Evolutionary conservation across 176 grass and related monocot species (phyloP).

Genomic region (Pontederia paniculata): DNA sequence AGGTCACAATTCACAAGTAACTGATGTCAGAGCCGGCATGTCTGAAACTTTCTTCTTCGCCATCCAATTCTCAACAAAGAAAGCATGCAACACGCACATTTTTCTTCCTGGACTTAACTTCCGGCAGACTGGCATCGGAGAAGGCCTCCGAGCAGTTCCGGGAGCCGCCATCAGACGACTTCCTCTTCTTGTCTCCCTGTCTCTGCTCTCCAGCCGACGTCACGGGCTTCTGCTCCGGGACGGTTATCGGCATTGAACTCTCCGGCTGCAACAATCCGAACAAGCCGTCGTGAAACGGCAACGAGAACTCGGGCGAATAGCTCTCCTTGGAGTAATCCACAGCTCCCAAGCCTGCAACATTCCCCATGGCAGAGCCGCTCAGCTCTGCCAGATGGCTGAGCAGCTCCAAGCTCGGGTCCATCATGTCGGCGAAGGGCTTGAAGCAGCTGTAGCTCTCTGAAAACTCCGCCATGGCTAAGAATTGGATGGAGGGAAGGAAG

Average conservation of each 20-base stretch:
- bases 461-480: too few relatives aligned
- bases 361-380: too few relatives aligned
- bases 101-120: conserved; percentile 1
- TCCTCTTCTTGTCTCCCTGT: not conserved
- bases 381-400: too few relatives aligned
- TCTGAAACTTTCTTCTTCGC: not conserved
- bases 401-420: too few relatives aligned
- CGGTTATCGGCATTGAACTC: not conserved
- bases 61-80: not conserved
- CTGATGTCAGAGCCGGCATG: not conserved
- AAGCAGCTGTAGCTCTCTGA: too few relatives aligned
- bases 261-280: not conserved
- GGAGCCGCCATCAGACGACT: not conserved
- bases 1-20: not conserved
- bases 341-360: too few relatives aligned
- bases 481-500: too few relatives aligned
- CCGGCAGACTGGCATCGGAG: not conserved
- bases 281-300: not conserved
- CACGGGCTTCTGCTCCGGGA: not conserved
- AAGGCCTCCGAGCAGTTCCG: not conserved
- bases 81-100: not conserved
- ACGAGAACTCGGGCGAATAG: not conserved
- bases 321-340: not conserved
- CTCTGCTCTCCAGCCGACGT: not conserved
- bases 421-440: too few relatives aligned